Evolutionary conservation across 169 alveolate genomes (phyloP).

Genomic region (Cryptosporidium viatorum): DNA sequence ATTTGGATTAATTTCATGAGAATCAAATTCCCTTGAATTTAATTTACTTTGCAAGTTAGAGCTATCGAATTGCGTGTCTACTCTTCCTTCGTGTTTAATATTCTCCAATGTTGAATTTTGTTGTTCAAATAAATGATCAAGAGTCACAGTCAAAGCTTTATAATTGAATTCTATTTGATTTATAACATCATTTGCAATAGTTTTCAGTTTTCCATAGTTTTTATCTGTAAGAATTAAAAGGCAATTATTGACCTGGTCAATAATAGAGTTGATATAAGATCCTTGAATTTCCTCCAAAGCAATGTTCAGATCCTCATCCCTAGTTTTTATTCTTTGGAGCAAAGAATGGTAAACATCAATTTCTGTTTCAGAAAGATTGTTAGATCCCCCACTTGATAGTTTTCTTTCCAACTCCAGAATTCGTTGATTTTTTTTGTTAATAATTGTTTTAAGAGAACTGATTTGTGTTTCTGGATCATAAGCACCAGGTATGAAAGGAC

Average conservation of each 20-base stretch:
- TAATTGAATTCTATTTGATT: slow-evolving; percentile 71
- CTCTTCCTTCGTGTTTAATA: slow-evolving; percentile 5
- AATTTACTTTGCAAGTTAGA: background rate
- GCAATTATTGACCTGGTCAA: background rate
- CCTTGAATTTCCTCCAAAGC: slow-evolving; percentile 35
- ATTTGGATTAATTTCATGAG: background rate
- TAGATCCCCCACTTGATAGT: background rate
- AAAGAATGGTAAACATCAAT: background rate
- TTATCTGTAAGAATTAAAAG: slow-evolving; percentile 15
- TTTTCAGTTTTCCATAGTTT: slow-evolving; percentile 15
- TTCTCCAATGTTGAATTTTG: slow-evolving; percentile 42
- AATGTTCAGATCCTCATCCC: slow-evolving; percentile 8
- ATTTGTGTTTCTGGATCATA: slow-evolving; percentile 7
- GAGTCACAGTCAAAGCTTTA: slow-evolving; percentile 57
- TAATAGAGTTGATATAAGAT: background rate
- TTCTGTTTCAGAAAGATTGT: background rate
- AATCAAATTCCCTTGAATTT: background rate
- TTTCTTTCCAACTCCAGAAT: slow-evolving; percentile 38
- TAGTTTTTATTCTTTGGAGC: slow-evolving; percentile 19
- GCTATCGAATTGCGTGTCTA: background rate
- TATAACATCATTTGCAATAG: slow-evolving; percentile 21
- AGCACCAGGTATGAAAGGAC: background rate
- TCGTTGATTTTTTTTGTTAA: slow-evolving; percentile 51
- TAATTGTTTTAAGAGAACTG: slow-evolving; percentile 33
- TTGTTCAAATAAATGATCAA: slow-evolving; percentile 49